phyloP scores from a whole-genome alignment of 108 stramenopile genomes.

The Ochromonas danica region DNA sequence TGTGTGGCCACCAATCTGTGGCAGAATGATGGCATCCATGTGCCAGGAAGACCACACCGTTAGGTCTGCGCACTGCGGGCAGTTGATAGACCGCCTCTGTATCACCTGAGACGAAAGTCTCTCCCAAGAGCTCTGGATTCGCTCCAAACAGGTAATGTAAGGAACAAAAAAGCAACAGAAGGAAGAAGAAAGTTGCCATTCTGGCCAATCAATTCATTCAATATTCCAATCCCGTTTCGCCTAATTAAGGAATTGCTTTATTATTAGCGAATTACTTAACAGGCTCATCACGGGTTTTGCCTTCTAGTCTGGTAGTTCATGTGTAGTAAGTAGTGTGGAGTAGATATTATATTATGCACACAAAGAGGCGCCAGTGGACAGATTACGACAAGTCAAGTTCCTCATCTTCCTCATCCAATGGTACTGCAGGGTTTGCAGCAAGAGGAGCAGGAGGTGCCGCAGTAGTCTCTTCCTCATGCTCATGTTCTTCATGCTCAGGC shows the following conservation, averaged over 20 bases:
- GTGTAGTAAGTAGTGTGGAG: too few species aligned
- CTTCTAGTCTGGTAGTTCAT: too few species aligned
- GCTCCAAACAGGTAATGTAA: too few species aligned
- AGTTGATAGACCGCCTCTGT: not conserved
- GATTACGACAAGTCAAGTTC: not conserved
- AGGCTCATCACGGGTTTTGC: too few species aligned
- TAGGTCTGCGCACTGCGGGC: not conserved
- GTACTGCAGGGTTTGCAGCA: not conserved
- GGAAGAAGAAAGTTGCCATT: too few species aligned
- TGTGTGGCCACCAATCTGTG: not conserved
- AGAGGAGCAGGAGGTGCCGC: not conserved
- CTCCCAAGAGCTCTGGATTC: not conserved
- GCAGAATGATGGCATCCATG: conserved; percentile 1
- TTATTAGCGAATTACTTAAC: too few species aligned
- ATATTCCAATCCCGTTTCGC: too few species aligned
- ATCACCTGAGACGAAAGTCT: not conserved
- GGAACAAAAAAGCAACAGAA: too few species aligned
- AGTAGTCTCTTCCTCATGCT: not conserved
- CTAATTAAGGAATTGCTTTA: too few species aligned
- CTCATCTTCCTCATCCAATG: not conserved
- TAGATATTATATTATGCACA: too few species aligned
- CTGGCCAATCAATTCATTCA: too few species aligned
- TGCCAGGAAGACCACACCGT: not conserved
- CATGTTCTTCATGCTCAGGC: not conserved
- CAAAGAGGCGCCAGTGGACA: too few species aligned